These are phyloP conservation scores for Claviceps spartinae DNA, from an alignment of 2,329 filamentous ascomycete species.

Conservation along the genomic window DNA sequence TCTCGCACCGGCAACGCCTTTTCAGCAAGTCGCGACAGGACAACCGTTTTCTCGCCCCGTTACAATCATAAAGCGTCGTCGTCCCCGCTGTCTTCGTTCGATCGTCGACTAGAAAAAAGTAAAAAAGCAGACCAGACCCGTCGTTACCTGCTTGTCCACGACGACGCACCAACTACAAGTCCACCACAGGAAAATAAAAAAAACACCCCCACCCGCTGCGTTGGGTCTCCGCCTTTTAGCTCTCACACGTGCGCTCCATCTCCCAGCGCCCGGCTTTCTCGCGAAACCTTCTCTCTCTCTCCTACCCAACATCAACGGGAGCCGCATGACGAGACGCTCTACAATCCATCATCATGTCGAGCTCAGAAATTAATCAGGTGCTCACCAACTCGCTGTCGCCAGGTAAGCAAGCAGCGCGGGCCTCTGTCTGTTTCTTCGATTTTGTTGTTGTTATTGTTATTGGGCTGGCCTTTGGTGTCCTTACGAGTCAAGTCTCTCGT, in stretches of 20 bases:
- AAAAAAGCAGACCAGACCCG: too few relatives aligned
- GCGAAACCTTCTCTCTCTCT: slow-evolving; percentile 2
- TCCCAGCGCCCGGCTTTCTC: slow-evolving; percentile 3
- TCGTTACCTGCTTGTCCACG: background rate
- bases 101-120: too few relatives aligned
- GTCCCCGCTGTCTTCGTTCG: background rate
- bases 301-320: slow-evolving; percentile 11
- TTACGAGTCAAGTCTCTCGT: background rate
- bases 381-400: slow-evolving; percentile 92
- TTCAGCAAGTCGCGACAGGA: background rate
- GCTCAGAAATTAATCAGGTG: slow-evolving; percentile 93
- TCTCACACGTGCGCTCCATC: slow-evolving; percentile 6
- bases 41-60: background rate
- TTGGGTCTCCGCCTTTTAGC: slow-evolving; percentile 7
- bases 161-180: background rate
- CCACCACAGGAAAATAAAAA: slow-evolving; percentile 4
- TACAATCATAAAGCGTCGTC: background rate
- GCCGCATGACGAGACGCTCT: slow-evolving; percentile 24
- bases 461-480: background rate
- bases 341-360: slow-evolving; percentile 43
- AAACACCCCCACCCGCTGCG: slow-evolving; percentile 3
- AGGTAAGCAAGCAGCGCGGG: slow-evolving; percentile 44
- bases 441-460: background rate
- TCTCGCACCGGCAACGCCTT: background rate
- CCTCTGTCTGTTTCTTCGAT: background rate